Evolutionary conservation across 2,329 filamentous ascomycete species (phyloP).

Genomic region (Fusarium udum): DNA sequence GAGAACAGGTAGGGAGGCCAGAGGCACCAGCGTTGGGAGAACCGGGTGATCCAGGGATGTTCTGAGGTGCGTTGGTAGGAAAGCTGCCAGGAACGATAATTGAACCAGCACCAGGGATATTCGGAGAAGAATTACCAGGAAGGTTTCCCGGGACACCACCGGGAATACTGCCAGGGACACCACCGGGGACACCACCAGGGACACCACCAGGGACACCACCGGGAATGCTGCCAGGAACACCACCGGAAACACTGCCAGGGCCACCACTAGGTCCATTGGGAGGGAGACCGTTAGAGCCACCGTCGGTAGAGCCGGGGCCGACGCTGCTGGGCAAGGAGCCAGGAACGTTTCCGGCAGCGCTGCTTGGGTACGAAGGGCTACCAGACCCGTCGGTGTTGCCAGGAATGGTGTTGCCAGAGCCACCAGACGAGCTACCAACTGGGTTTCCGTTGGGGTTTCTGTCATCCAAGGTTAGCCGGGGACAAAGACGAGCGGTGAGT

Average conservation of each 20-base stretch:
- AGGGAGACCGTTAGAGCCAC: constrained; percentile 22
- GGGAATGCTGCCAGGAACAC: background rate
- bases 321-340: constrained; percentile 21
- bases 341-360: constrained; percentile 26
- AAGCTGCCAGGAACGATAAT: constrained; percentile 16
- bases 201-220: constrained; percentile 14
- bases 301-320: constrained; percentile 13
- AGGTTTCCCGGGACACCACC: constrained; percentile 7
- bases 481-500: background rate
- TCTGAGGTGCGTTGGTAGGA: constrained; percentile 14
- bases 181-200: constrained; percentile 4
- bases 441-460: constrained; percentile 27
- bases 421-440: constrained; percentile 7
- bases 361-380: constrained; percentile 17
- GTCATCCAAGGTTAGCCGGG: constrained; percentile 10
- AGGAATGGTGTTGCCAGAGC: constrained; percentile 19
- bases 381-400: constrained; percentile 28
- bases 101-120: constrained; percentile 26
- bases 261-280: constrained; percentile 7
- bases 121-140: constrained; percentile 6
- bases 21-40: constrained; percentile 8
- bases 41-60: constrained; percentile 7
- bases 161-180: background rate
- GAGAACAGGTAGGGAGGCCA: constrained; percentile 51
- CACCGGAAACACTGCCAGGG: background rate